phyloP scores from a whole-genome alignment of 2,329 filamentous ascomycete species.

The Trichoderma sp. region DNA sequence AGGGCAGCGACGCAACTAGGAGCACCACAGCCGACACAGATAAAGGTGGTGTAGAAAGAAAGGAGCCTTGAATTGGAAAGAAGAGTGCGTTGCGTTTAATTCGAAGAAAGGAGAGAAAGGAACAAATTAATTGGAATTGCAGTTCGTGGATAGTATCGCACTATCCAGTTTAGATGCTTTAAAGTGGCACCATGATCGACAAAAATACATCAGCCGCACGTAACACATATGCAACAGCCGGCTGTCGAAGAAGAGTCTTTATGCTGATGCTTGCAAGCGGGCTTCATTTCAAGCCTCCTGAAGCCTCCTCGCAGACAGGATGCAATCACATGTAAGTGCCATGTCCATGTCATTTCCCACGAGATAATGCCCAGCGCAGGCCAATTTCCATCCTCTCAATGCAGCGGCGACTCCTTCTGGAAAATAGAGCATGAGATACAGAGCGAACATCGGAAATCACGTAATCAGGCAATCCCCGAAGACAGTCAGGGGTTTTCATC shows the following conservation, averaged over 20 bases:
- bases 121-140: background rate
- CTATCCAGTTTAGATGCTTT: background rate
- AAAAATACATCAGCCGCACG: background rate
- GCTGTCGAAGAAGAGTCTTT: background rate
- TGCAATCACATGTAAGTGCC: background rate
- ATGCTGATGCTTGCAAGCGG: background rate
- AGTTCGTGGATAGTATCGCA: background rate
- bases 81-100: background rate
- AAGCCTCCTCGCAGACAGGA: background rate
- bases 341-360: background rate
- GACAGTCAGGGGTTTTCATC: background rate
- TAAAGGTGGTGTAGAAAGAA: background rate
- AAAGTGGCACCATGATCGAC: slow-evolving; percentile 10
- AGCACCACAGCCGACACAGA: background rate
- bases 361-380: background rate
- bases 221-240: slow-evolving; percentile 1
- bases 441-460: background rate
- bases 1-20: background rate
- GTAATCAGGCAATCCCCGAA: slow-evolving; percentile 14
- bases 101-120: background rate
- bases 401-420: background rate
- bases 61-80: background rate
- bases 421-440: background rate
- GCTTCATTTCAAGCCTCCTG: background rate
- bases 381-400: background rate